phyloP scores from a whole-genome alignment of 257 asterid genomes.

The Fraxinus americana region DNA sequence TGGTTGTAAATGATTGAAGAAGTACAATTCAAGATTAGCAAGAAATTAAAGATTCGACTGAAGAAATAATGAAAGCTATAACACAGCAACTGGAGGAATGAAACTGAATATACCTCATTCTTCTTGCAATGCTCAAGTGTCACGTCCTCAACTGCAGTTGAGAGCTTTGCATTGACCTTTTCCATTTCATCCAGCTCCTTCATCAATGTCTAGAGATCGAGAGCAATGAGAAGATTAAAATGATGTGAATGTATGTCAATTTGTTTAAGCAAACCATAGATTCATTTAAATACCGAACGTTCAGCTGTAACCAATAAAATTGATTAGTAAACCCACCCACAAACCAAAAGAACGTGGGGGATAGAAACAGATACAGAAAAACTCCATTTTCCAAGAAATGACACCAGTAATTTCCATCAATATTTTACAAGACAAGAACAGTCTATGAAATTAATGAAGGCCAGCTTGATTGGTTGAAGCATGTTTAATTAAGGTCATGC shows the following conservation, averaged over 20 bases:
- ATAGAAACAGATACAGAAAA: background rate
- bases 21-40: background rate
- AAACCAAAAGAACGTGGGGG: background rate
- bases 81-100: background rate
- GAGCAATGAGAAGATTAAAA: background rate
- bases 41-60: background rate
- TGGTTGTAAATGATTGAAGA: background rate
- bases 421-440: background rate
- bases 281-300: background rate
- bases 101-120: slow-evolving; percentile 60
- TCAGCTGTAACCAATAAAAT: background rate
- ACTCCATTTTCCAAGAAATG: background rate
- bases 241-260: background rate
- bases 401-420: background rate
- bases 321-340: background rate
- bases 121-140: slow-evolving; percentile 90
- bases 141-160: slow-evolving; percentile 92
- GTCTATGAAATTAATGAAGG: background rate
- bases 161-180: slow-evolving; percentile 82
- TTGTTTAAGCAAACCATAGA: background rate
- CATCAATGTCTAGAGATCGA: slow-evolving; percentile 64
- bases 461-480: background rate
- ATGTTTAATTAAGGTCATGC: background rate
- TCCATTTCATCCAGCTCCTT: slow-evolving; percentile 97
- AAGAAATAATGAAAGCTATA: slow-evolving; percentile 7